These are phyloP conservation scores for Vigna reflexopilosa DNA, from an alignment of 306 rosid species.

Conservation along the genomic window DNA sequence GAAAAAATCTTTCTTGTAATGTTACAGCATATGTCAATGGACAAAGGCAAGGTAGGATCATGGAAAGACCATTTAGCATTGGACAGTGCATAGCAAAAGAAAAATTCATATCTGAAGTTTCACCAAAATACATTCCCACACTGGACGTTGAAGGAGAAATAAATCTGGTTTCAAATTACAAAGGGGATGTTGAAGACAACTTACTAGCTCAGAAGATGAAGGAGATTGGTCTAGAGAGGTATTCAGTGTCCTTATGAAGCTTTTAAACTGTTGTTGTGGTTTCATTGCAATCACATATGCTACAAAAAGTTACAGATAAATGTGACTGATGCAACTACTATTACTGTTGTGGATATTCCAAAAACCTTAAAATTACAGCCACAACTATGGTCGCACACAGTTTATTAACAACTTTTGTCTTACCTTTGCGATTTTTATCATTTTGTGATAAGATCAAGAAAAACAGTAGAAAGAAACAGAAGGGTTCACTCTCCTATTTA, in stretches of 20 bases:
- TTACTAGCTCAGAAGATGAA: slow-evolving; percentile 77
- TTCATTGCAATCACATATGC: neutral
- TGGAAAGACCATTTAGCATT: slow-evolving; percentile 77
- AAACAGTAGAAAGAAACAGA: neutral
- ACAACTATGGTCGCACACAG: neutral
- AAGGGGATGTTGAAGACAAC: slow-evolving; percentile 55
- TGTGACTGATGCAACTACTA: neutral
- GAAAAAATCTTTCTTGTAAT: slow-evolving; percentile 27
- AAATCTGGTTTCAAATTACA: slow-evolving; percentile 59
- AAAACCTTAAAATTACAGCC: neutral
- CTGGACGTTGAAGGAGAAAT: slow-evolving; percentile 82
- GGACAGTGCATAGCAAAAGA: slow-evolving; percentile 83
- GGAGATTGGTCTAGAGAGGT: slow-evolving; percentile 83
- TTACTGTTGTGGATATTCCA: neutral
- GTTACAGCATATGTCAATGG: slow-evolving; percentile 92
- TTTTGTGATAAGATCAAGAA: neutral
- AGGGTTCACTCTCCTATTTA: neutral
- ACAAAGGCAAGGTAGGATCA: slow-evolving; percentile 87
- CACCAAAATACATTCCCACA: slow-evolving; percentile 50
- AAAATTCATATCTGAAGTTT: slow-evolving; percentile 51
- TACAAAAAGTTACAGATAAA: neutral
- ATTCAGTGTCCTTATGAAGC: neutral
- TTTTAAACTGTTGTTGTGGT: neutral
- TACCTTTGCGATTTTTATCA: neutral
- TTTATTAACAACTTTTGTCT: neutral